These are phyloP conservation scores for Entomophthora muscae DNA, from an alignment of 371 early-diverging fungal genomes.

Conservation along the genomic window DNA sequence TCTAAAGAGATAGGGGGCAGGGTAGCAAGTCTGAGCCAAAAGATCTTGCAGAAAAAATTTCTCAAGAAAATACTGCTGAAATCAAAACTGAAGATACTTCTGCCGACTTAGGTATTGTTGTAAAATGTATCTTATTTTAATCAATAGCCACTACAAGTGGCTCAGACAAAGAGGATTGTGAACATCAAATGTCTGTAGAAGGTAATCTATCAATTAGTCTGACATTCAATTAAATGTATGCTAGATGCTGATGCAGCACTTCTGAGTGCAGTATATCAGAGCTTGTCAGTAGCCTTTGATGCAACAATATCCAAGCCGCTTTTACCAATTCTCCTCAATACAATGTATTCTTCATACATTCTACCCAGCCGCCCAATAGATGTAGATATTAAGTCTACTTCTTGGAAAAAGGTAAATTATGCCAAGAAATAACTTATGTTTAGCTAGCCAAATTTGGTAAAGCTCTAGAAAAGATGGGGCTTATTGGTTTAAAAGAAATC, in stretches of 20 bases:
- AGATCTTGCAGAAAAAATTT: neutral
- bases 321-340: neutral
- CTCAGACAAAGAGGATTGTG: too few species aligned
- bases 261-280: neutral
- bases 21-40: neutral
- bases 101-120: too few species aligned
- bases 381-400: neutral
- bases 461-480: neutral
- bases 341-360: neutral
- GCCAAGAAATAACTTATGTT: neutral
- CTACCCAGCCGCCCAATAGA: neutral
- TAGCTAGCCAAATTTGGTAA: conserved; percentile 3
- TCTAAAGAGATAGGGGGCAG: neutral
- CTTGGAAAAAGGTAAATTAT: neutral
- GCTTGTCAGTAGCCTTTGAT: neutral
- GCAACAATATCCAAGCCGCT: neutral
- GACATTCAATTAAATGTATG: too few species aligned
- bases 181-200: too few species aligned
- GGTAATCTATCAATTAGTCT: too few species aligned
- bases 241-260: neutral
- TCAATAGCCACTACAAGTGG: too few species aligned
- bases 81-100: too few species aligned
- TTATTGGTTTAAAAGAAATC: neutral
- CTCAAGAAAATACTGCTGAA: neutral
- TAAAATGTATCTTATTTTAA: too few species aligned